Conservation (phyloP, 179 eudicot species). For the Corrigiola litoralis region DNA sequence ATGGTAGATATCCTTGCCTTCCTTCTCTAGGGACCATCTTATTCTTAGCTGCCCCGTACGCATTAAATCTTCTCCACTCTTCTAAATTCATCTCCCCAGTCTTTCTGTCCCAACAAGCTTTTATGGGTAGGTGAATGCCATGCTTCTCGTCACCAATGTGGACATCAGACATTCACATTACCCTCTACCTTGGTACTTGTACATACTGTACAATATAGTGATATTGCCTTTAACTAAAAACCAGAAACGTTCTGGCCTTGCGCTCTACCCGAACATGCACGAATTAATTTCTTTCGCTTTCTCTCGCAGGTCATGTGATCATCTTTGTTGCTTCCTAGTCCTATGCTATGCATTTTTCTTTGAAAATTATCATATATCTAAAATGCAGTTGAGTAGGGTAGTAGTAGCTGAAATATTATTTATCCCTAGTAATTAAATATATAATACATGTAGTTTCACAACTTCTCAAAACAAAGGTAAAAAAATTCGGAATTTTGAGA, state of each 20-base stretch:
- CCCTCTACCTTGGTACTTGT: not conserved
- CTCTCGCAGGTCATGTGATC: not conserved
- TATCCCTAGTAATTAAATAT: too few species aligned
- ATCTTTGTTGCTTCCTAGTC: not conserved
- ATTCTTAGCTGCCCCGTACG: not conserved
- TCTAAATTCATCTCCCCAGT: not conserved
- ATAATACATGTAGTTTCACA: too few species aligned
- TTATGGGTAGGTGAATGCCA: constrained; percentile 12
- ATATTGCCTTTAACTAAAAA: not conserved
- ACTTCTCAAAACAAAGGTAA: too few species aligned
- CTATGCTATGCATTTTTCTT: not conserved
- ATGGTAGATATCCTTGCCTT: not conserved
- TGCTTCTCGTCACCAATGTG: not conserved
- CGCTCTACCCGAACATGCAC: not conserved
- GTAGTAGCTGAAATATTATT: too few species aligned
- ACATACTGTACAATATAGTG: not conserved
- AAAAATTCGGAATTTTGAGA: too few species aligned
- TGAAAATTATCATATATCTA: not conserved
- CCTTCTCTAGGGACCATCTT: constrained; percentile 13
- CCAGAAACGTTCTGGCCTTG: not conserved
- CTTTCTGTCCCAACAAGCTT: constrained; percentile 9
- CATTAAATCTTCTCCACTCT: not conserved
- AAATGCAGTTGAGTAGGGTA: not conserved
- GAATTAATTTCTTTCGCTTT: not conserved
- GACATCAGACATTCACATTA: not conserved